These are phyloP conservation scores for Cyberlindnera xylosilytica DNA, from an alignment of 805 yeast species.

Conservation along the genomic window DNA sequence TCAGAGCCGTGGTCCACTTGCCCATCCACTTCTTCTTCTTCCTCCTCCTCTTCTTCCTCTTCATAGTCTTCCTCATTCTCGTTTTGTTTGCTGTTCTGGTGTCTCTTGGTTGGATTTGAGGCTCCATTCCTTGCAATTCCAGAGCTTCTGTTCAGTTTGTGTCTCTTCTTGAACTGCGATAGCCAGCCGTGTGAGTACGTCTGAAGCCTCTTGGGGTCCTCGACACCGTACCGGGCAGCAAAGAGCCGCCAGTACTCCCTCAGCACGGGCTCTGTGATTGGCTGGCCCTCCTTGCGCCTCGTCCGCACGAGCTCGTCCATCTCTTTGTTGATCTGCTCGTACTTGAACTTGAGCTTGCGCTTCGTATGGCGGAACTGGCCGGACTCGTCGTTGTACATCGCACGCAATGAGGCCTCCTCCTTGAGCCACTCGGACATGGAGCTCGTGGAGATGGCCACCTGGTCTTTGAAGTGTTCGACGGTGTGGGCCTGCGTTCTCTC, in stretches of 20 bases:
- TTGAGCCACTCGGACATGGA: conserved; percentile 62
- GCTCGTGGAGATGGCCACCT: conserved; percentile 55
- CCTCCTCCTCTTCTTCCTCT: conserved; percentile 1
- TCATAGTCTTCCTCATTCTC: neutral
- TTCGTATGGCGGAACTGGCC: conserved; percentile 32
- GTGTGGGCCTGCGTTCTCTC: conserved; percentile 53
- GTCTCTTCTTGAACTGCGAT: conserved; percentile 56
- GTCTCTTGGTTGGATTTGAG: too few species aligned
- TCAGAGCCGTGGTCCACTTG: conserved; percentile 6
- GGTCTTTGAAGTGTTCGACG: conserved; percentile 48
- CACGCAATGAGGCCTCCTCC: conserved; percentile 47
- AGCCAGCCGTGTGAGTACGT: conserved; percentile 64
- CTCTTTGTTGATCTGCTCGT: conserved; percentile 54
- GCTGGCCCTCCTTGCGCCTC: conserved; percentile 40
- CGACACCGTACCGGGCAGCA: conserved; percentile 55
- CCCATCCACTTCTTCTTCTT: conserved; percentile 4
- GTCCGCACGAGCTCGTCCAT: conserved; percentile 54
- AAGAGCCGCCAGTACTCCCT: conserved; percentile 54
- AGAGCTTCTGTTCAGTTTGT: conserved; percentile 45
- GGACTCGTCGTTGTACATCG: conserved; percentile 34
- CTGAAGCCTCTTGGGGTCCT: conserved; percentile 53
- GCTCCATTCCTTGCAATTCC: too few species aligned
- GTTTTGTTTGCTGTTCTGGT: too few species aligned
- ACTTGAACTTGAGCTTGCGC: conserved; percentile 50
- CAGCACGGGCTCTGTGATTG: conserved; percentile 52